Conservation (phyloP, 2,329 filamentous ascomycete genomes). For the Epichloe typhina region DNA sequence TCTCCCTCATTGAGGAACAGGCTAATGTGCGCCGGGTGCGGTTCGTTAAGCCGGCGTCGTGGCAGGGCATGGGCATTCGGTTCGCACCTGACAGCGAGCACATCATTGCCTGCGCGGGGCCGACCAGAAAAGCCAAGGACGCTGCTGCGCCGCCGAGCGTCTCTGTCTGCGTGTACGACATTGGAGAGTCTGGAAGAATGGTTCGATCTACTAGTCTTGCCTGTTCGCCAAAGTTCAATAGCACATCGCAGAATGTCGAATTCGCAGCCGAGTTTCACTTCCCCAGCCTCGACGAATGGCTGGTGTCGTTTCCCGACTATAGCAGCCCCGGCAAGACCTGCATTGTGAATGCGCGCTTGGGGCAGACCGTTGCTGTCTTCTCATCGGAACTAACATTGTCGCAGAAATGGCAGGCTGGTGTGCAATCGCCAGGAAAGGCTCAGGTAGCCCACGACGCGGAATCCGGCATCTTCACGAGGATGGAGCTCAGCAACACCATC, state of each 20-base stretch:
- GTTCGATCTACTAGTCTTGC: not conserved
- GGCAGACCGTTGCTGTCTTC: constrained; percentile 4
- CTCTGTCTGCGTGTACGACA: constrained; percentile 2
- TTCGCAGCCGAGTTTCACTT: constrained; percentile 5
- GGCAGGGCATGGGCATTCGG: constrained; percentile 3
- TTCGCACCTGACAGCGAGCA: constrained; percentile 5
- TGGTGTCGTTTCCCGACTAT: constrained; percentile 5
- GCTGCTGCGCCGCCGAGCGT: not conserved
- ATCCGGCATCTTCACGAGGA: constrained; percentile 2
- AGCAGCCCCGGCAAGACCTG: constrained; percentile 3
- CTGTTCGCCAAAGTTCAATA: not conserved
- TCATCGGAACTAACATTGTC: constrained; percentile 1
- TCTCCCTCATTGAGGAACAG: not conserved
- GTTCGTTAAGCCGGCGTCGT: not conserved
- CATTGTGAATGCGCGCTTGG: constrained; percentile 5
- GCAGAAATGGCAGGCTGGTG: constrained; percentile 5
- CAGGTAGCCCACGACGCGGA: not conserved
- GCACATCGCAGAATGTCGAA: not conserved
- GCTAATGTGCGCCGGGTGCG: not conserved
- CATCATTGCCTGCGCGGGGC: constrained; percentile 4
- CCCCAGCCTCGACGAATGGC: constrained; percentile 3
- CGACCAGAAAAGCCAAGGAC: not conserved
- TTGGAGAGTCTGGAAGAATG: not conserved
- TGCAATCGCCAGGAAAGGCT: not conserved
- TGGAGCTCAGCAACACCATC: constrained; percentile 1